Percentiles rank a stretch among this genome's conserved stretches.
Conservation (phyloP, 2,329 filamentous ascomycete genomes). For the Xylariaceae sp. region DNA sequence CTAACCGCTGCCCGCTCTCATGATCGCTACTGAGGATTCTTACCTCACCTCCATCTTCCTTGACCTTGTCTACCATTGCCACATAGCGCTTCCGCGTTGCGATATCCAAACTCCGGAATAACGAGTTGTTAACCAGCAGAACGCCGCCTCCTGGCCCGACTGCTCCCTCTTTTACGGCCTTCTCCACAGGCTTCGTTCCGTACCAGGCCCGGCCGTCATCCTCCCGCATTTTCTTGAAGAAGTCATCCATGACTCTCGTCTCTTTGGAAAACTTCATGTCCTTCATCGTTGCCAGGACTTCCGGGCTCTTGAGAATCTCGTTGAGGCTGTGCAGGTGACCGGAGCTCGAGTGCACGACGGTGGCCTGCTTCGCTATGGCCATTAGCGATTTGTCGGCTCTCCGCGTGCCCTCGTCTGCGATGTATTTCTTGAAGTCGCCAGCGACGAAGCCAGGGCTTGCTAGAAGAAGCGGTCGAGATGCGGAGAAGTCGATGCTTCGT, state of each 20-base stretch:
- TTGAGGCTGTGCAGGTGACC: constrained; percentile 84
- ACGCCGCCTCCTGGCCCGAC: constrained; percentile 83
- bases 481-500: constrained; percentile 70
- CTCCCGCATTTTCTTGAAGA: constrained; percentile 70
- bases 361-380: constrained; percentile 56
- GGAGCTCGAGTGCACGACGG: constrained; percentile 78
- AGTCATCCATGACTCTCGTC: constrained; percentile 78
- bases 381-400: constrained; percentile 66
- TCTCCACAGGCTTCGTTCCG: constrained; percentile 75
- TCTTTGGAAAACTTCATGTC: constrained; percentile 87
- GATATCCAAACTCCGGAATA: constrained; percentile 82
- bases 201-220: constrained; percentile 93
- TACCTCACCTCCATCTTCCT: constrained; percentile 79
- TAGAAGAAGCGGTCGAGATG: constrained; percentile 70
- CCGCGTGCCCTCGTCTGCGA: constrained; percentile 55
- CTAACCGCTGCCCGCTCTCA: constrained; percentile 83
- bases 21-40: constrained; percentile 89
- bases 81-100: constrained; percentile 77
- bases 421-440: constrained; percentile 71
- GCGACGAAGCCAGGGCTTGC: constrained; percentile 90
- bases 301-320: constrained; percentile 78
- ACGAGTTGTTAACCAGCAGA: constrained; percentile 77
- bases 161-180: constrained; percentile 80
- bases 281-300: constrained; percentile 71
- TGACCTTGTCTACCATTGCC: constrained; percentile 80